A percentile compares a stretch with the other conserved stretches of the same genome.
phyloP scores from a whole-genome alignment of 2,329 filamentous ascomycete species.

The Neofusicoccum umdonicola region DNA sequence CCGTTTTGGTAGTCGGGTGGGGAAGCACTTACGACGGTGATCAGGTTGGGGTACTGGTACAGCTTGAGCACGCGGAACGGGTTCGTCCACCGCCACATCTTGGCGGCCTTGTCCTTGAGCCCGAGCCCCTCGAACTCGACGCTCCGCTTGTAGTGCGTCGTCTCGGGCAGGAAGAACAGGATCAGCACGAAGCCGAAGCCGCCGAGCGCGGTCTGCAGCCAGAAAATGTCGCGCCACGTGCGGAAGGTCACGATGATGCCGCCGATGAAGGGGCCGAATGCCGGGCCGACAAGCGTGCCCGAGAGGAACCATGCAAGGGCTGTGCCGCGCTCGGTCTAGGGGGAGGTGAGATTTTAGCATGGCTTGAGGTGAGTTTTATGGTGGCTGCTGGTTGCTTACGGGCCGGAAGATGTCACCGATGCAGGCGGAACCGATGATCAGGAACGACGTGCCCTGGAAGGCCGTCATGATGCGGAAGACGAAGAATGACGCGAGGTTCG shows the following conservation, averaged over 20 bases:
- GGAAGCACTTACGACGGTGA: slow-evolving; percentile 41
- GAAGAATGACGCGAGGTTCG: slow-evolving; percentile 69
- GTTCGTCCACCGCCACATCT: slow-evolving; percentile 63
- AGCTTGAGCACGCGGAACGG: slow-evolving; percentile 63
- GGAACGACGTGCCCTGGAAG: slow-evolving; percentile 71
- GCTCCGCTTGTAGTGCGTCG: slow-evolving; percentile 63
- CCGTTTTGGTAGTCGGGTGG: background rate
- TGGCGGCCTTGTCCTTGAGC: slow-evolving; percentile 47
- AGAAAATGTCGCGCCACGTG: slow-evolving; percentile 74
- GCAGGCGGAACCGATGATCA: slow-evolving; percentile 68
- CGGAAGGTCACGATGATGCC: slow-evolving; percentile 74
- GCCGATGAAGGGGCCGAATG: slow-evolving; percentile 67
- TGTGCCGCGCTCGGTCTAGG: slow-evolving; percentile 64
- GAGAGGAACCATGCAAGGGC: slow-evolving; percentile 72
- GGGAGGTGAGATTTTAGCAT: slow-evolving; percentile 44
- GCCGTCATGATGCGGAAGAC: slow-evolving; percentile 72
- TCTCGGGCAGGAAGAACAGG: slow-evolving; percentile 69
- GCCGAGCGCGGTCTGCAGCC: slow-evolving; percentile 69
- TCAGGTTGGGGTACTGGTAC: slow-evolving; percentile 67
- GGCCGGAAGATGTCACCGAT: slow-evolving; percentile 57
- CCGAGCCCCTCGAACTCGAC: slow-evolving; percentile 60
- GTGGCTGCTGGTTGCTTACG: slow-evolving; percentile 1
- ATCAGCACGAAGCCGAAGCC: slow-evolving; percentile 59
- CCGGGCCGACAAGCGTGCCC: slow-evolving; percentile 69
- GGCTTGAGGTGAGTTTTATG: background rate